A percentile compares a stretch with the other conserved stretches of the same genome.
These are phyloP conservation scores for Chrysopogon serrulatus DNA, from an alignment of 176 grass and related monocot species.

Conservation along the genomic window DNA sequence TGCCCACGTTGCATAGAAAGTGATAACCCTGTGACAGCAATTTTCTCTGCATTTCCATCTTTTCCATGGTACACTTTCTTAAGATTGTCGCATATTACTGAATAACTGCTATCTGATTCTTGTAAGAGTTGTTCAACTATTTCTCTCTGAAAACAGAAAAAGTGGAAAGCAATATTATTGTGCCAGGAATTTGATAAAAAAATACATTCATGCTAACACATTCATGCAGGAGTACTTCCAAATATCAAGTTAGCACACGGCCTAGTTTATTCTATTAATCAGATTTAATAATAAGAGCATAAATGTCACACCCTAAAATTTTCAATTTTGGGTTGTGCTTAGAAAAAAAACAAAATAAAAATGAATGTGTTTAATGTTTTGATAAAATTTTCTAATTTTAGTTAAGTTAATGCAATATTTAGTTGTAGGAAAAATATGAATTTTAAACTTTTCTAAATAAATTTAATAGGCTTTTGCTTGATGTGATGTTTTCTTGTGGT, in stretches of 20 bases:
- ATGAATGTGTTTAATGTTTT: no score
- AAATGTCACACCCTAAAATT: no score
- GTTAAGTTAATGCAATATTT: no score
- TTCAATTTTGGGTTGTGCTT: no score
- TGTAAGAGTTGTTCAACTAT: slow-evolving; percentile 54
- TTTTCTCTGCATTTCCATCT: slow-evolving; percentile 62
- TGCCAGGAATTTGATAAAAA: not conserved
- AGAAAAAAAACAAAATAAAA: no score
- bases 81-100: slow-evolving; percentile 65
- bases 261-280: not conserved
- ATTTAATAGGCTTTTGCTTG: no score
- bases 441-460: no score
- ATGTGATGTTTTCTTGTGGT: no score
- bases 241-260: not conserved
- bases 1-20: slow-evolving; percentile 59
- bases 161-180: not conserved
- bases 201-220: no score
- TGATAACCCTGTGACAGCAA: slow-evolving; percentile 61
- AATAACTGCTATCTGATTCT: slow-evolving; percentile 31
- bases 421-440: no score
- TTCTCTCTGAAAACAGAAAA: slow-evolving; percentile 45
- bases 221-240: not conserved
- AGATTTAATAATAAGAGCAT: no score
- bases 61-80: slow-evolving; percentile 65
- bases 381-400: no score